Percentiles rank a stretch among this genome's conserved stretches.
These are phyloP conservation scores for Myxozyma kluyveri DNA, from an alignment of 805 yeast species.

Conservation along the genomic window DNA sequence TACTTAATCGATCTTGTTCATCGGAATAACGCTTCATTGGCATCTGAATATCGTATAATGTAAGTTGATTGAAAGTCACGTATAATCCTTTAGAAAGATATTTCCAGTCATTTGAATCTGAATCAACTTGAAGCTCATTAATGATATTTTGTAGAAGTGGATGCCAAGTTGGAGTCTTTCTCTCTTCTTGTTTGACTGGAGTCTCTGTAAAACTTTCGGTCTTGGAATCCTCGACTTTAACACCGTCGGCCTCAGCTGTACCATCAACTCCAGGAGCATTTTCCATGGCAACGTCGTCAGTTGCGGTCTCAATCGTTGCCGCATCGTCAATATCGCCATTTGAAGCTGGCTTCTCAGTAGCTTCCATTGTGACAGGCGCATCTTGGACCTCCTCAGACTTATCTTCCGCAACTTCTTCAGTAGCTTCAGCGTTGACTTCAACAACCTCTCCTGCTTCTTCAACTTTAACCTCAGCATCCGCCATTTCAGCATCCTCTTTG, in stretches of 20 bases:
- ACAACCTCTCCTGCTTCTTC: slow-evolving; percentile 1
- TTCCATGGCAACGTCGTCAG: slow-evolving; percentile 39
- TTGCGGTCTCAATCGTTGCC: slow-evolving; percentile 31
- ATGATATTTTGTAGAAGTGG: slow-evolving; percentile 38
- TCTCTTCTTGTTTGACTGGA: slow-evolving; percentile 2
- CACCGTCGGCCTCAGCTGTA: slow-evolving; percentile 64
- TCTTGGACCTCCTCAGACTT: not conserved
- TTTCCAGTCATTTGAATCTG: slow-evolving; percentile 34
- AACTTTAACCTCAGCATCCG: not conserved
- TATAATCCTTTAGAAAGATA: slow-evolving; percentile 45
- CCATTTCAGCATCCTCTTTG: not conserved
- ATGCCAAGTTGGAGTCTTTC: slow-evolving; percentile 38
- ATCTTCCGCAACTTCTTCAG: slow-evolving; percentile 2
- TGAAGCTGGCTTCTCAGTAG: not conserved
- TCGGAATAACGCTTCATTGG: slow-evolving; percentile 50
- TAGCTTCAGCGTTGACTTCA: slow-evolving; percentile 2
- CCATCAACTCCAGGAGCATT: slow-evolving; percentile 72
- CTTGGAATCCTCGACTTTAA: slow-evolving; percentile 37
- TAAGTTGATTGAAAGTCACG: slow-evolving; percentile 67
- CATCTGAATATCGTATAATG: slow-evolving; percentile 67
- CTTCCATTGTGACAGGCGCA: not conserved
- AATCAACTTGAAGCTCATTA: slow-evolving; percentile 35
- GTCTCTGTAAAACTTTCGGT: not conserved
- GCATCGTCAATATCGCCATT: slow-evolving; percentile 33
- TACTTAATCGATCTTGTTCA: slow-evolving; percentile 41